Base-by-base conservation (phyloP, 768 basidiomycete species). In the Pleurotus tuoliensis region DNA sequence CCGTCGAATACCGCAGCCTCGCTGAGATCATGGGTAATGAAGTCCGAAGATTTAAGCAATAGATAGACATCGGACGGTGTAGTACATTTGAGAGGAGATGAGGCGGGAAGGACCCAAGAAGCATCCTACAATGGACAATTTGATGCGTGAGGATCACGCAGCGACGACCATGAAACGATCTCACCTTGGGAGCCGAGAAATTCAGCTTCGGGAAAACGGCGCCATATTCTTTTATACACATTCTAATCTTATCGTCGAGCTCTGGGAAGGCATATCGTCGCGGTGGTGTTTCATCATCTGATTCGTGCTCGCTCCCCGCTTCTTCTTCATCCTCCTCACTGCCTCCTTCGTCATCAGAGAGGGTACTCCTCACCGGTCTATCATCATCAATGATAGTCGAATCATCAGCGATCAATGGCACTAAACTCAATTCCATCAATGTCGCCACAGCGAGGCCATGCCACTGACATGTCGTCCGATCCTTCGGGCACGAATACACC, bases 201-300 rank as follows among this genome's bases (percentile, higher is more conserved):
- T 97, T 98, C 55, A 98, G 83, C 71, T 98, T 98, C 0, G 95
- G 94, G 67, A 98, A 98, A 25, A 96, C 87, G 5, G 87, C 88
- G 2, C 84, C 89, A 68, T 90, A 94, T 56, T 80, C 70, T 45
- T 72, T 63, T n/a, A 97, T 75, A 34, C 78, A 80, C 12, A 73
- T 68, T 48, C 90, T 73, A 59, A 98, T 95, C 56, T 74, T 74
- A 12, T 73, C 71, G 63, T 94, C 92, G n/a, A 97, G 73, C 46
- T 86, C 86, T 0, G 94, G 93, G 66, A 98, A 95, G 3, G 87
- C 74, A 63, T 83, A 92, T 22, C 61, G 71, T 48, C 63, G 70
- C 1, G 56, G 61, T 3, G 61, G 62, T 6, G 50, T 51, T 5
- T 62, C 61, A 3, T 61, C 64, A 9, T 34, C 30, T 11, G 30